phyloP scores from a whole-genome alignment of 2,329 filamentous ascomycete species.

The Sporothrix variecibatus region DNA sequence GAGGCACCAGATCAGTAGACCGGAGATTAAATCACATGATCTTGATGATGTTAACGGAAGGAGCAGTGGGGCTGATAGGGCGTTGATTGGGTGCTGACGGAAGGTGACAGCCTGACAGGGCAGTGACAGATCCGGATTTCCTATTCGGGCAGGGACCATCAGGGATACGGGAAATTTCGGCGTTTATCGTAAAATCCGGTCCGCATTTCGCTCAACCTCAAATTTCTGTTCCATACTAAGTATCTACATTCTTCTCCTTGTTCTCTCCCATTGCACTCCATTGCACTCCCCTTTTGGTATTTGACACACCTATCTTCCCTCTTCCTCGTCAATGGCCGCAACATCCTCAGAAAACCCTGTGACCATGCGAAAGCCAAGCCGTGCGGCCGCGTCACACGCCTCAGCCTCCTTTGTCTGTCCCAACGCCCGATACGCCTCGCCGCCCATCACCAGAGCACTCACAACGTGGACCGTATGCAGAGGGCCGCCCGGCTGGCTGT shows the following conservation, averaged over 20 bases:
- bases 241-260: neutral
- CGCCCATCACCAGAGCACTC: constrained; percentile 37
- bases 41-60: neutral
- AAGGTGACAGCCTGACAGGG: too few species aligned
- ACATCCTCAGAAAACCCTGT: constrained; percentile 40
- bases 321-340: constrained; percentile 28
- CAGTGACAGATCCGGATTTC: neutral
- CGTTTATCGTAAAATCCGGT: neutral
- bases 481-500: constrained; percentile 30
- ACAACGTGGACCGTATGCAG: constrained; percentile 42
- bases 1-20: neutral
- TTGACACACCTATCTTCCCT: too few species aligned
- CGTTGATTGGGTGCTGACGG: too few species aligned
- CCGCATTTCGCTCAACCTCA: neutral
- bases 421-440: constrained; percentile 37
- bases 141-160: neutral
- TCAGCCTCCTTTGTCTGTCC: constrained; percentile 35
- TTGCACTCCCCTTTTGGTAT: too few species aligned
- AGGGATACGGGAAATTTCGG: neutral
- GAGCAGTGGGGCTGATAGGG: neutral
- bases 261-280: neutral
- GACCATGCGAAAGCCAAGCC: constrained; percentile 38
- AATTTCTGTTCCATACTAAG: neutral
- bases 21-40: neutral
- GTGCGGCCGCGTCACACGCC: constrained; percentile 36